Evolutionary conservation across 2,329 filamentous ascomycete species (phyloP).

Genomic region (Tolypocladium nubicola): DNA sequence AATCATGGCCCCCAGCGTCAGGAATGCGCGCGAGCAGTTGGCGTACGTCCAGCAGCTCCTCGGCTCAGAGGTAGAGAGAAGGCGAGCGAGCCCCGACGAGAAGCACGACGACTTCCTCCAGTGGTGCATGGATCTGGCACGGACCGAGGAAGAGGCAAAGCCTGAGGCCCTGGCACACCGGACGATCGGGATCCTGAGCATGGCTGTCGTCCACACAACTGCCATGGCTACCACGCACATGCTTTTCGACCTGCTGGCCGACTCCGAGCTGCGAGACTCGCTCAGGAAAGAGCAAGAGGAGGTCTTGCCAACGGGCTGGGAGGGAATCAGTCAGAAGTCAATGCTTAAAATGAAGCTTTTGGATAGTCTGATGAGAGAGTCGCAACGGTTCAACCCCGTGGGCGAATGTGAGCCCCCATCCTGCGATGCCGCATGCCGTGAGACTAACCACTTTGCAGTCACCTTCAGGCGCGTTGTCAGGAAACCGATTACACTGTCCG

Average conservation of each 20-base stretch:
- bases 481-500: slow-evolving; percentile 5
- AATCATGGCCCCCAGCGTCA: slow-evolving; percentile 2
- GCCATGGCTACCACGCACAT: slow-evolving; percentile 9
- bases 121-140: slow-evolving; percentile 8
- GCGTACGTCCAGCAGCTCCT: slow-evolving; percentile 6
- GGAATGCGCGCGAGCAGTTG: slow-evolving; percentile 3
- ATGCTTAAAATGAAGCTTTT: slow-evolving; percentile 10
- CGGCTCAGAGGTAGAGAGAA: slow-evolving; percentile 2
- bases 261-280: neutral
- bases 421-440: too few species aligned
- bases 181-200: slow-evolving; percentile 8
- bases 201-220: slow-evolving; percentile 10
- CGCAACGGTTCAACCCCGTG: slow-evolving; percentile 9
- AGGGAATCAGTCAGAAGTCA: slow-evolving; percentile 5
- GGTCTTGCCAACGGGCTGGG: slow-evolving; percentile 3
- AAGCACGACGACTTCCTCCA: slow-evolving; percentile 7
- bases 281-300: slow-evolving; percentile 4
- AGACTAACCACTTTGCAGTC: neutral
- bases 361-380: slow-evolving; percentile 11
- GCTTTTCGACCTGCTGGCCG: slow-evolving; percentile 6
- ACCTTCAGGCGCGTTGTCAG: slow-evolving; percentile 7
- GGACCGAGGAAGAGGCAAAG: slow-evolving; percentile 4
- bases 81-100: slow-evolving; percentile 1
- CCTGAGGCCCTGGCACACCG: slow-evolving; percentile 5
- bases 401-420: slow-evolving; percentile 4